These are phyloP conservation scores for Fusarium sp. DNA, from an alignment of 2,329 filamentous ascomycete species.

Conservation along the genomic window DNA sequence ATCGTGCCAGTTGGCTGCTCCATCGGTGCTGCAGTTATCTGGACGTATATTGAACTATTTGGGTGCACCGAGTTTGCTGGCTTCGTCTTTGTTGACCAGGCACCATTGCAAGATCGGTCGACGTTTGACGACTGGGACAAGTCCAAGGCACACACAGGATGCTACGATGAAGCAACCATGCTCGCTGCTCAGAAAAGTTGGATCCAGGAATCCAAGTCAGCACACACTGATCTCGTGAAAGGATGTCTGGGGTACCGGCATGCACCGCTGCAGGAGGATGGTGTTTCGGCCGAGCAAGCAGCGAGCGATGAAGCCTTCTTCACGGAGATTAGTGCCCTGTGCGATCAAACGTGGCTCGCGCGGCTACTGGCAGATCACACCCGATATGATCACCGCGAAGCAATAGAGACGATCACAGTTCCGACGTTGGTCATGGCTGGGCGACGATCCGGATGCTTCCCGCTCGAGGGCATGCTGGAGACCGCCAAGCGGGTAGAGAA, in stretches of 20 bases:
- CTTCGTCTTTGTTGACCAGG: constrained; percentile 46
- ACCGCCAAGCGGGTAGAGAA: constrained; percentile 40
- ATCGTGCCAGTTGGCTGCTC: constrained; percentile 45
- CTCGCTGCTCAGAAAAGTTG: constrained; percentile 41
- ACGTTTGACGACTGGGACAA: constrained; percentile 40
- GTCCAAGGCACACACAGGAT: constrained; percentile 41
- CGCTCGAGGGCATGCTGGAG: constrained; percentile 45
- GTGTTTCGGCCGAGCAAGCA: constrained; percentile 37
- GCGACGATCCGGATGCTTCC: constrained; percentile 43
- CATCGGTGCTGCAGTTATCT: constrained; percentile 46
- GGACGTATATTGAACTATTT: constrained; percentile 45
- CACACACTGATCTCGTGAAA: constrained; percentile 41
- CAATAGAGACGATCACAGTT: constrained; percentile 41
- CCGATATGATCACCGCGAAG: constrained; percentile 44
- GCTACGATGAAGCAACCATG: constrained; percentile 43
- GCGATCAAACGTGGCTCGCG: constrained; percentile 44
- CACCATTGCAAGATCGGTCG: constrained; percentile 44
- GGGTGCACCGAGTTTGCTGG: constrained; percentile 42
- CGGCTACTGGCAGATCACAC: constrained; percentile 45
- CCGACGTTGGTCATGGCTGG: constrained; percentile 46
- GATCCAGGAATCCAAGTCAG: constrained; percentile 38
- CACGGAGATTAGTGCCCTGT: constrained; percentile 42
- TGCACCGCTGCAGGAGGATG: constrained; percentile 37
- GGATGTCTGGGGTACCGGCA: constrained; percentile 43
- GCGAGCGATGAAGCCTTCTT: constrained; percentile 42